A percentile compares a stretch with the other conserved stretches of the same genome.
Conservation (phyloP, 768 basidiomycete species). For the Psilocybe azurescens region DNA sequence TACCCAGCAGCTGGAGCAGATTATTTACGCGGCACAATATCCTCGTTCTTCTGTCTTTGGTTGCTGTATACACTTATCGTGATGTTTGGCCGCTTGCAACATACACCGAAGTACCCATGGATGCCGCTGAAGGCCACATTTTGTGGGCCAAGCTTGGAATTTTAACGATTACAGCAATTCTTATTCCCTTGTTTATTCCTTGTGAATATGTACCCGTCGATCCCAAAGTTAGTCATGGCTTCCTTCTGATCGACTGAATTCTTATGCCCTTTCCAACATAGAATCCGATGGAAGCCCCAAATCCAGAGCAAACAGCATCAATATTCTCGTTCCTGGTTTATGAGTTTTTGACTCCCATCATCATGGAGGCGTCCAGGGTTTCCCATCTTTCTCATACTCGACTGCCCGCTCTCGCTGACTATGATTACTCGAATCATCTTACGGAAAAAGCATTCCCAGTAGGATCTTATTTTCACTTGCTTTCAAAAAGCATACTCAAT, state of each 20-base stretch:
- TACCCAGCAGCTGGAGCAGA: not conserved
- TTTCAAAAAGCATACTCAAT: constrained; percentile 18
- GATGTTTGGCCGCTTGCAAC: constrained; percentile 66
- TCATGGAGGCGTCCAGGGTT: constrained; percentile 48
- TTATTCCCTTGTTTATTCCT: constrained; percentile 60
- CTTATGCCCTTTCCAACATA: constrained; percentile 11
- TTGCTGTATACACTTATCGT: constrained; percentile 56
- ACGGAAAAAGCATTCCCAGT: constrained; percentile 26
- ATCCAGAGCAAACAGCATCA: constrained; percentile 60
- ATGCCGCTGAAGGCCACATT: constrained; percentile 45
- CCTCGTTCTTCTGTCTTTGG: constrained; percentile 35
- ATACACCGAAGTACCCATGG: constrained; percentile 46
- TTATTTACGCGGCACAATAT: constrained; percentile 28
- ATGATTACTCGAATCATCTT: constrained; percentile 44
- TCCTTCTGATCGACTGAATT: not conserved
- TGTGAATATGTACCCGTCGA: constrained; percentile 58
- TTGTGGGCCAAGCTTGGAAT: constrained; percentile 56
- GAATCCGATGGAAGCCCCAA: constrained; percentile 36
- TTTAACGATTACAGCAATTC: constrained; percentile 45
- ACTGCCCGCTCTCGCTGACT: constrained; percentile 67
- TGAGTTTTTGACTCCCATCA: constrained; percentile 59
- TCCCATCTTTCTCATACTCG: constrained; percentile 54
- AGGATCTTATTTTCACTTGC: not conserved
- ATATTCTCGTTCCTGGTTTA: constrained; percentile 49
- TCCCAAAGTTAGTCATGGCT: constrained; percentile 41